phyloP scores from a whole-genome alignment of 1,284 basidiomycete genomes.

The Inonotus hispidus region DNA sequence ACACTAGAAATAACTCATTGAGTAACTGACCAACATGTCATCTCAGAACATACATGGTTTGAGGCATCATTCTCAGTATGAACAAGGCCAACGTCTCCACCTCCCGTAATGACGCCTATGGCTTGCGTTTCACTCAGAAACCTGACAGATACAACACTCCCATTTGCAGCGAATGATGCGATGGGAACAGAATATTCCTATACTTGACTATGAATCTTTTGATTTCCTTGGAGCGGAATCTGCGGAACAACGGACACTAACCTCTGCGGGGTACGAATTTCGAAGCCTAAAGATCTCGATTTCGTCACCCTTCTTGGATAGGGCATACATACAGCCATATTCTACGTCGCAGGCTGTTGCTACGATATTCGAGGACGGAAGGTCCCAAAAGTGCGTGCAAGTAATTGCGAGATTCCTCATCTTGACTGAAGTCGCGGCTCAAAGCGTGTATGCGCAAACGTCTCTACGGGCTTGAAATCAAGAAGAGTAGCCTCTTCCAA shows the following conservation, averaged over 20 bases:
- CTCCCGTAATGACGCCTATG: slow-evolving; percentile 8
- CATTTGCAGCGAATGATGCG: slow-evolving; percentile 1
- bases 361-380: slow-evolving; percentile 34
- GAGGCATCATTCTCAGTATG: background rate
- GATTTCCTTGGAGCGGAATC: background rate
- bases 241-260: slow-evolving; percentile 13
- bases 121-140: slow-evolving; percentile 16
- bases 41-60: background rate
- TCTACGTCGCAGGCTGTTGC: slow-evolving; percentile 65
- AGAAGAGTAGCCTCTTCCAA: too few species aligned
- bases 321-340: slow-evolving; percentile 53
- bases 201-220: slow-evolving; percentile 3
- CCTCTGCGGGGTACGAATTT: slow-evolving; percentile 23
- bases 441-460: too few species aligned
- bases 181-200: slow-evolving; percentile 8
- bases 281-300: slow-evolving; percentile 55
- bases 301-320: slow-evolving; percentile 48
- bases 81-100: slow-evolving; percentile 16
- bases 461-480: too few species aligned
- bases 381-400: background rate
- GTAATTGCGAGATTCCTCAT: slow-evolving; percentile 15
- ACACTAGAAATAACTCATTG: slow-evolving; percentile 22
- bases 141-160: slow-evolving; percentile 10
- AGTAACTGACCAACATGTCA: background rate
- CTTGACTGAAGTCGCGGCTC: background rate